These are phyloP conservation scores for Zygosaccharomyces bisporus DNA, from an alignment of 805 yeast genomes.

Conservation along the genomic window DNA sequence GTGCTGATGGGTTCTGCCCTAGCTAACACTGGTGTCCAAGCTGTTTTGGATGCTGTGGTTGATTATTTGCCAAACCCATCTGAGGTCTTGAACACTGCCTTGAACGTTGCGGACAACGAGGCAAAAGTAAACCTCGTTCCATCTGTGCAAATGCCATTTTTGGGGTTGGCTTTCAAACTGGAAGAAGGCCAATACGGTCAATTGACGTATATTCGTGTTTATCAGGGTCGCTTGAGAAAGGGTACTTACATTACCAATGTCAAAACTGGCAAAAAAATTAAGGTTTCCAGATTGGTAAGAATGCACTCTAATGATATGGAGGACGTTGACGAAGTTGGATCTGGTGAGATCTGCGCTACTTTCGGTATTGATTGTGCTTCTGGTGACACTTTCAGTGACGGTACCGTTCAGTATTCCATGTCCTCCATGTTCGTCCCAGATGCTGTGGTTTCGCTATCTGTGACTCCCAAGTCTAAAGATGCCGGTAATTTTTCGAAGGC, in stretches of 20 bases:
- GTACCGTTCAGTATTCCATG: constrained; percentile 78
- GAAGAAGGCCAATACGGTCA: constrained; percentile 99
- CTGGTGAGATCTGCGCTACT: constrained; percentile 99
- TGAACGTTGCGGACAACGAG: constrained; percentile 66
- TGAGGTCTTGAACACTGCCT: constrained; percentile 85
- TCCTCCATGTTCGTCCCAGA: constrained; percentile 98
- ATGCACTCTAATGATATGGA: constrained; percentile 99
- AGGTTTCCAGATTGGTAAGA: constrained; percentile 89
- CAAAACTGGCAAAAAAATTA: constrained; percentile 88
- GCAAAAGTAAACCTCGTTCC: constrained; percentile 72
- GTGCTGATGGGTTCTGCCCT: constrained; percentile 99
- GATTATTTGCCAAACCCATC: constrained; percentile 95
- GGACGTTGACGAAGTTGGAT: constrained; percentile 90
- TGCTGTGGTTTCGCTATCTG: constrained; percentile 92
- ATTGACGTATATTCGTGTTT: constrained; percentile 92
- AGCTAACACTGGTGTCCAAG: constrained; percentile 94
- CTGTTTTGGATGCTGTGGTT: constrained; percentile 91
- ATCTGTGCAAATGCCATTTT: constrained; percentile 71
- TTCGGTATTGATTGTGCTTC: constrained; percentile 99
- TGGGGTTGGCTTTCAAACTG: constrained; percentile 96
- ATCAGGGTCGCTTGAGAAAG: constrained; percentile 91
- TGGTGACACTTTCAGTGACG: constrained; percentile 95
- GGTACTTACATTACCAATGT: constrained; percentile 86
- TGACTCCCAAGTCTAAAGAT: constrained; percentile 84
- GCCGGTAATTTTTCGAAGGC: constrained; percentile 92